Evolutionary conservation across 129 eudicot genomes (phyloP).

Genomic region (Chrysanthemum makinoi): DNA sequence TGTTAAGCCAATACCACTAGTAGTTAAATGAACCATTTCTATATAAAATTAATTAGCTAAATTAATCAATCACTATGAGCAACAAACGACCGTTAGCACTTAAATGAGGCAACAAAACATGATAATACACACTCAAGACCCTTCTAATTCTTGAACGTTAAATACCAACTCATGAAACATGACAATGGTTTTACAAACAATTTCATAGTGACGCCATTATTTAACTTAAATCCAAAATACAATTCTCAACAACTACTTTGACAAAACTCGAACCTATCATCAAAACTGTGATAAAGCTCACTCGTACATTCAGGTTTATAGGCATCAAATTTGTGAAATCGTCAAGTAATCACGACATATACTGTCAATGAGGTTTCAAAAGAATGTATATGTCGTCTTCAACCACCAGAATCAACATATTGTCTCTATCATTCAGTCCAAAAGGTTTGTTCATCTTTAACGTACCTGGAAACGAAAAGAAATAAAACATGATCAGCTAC

Average conservation of each 20-base stretch:
- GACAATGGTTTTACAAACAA: conserved; percentile 6
- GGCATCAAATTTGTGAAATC: conserved; percentile 2
- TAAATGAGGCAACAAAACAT: background rate
- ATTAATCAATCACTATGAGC: too few relatives aligned
- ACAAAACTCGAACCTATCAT: conserved; percentile 12
- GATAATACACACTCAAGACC: background rate
- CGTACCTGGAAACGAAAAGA: conserved; percentile 2
- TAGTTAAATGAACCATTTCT: too few relatives aligned
- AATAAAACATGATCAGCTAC: background rate
- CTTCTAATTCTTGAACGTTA: background rate
- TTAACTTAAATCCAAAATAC: background rate
- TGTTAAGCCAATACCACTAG: too few relatives aligned
- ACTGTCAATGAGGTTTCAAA: conserved; percentile 6
- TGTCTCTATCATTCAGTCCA: background rate
- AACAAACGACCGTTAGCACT: background rate
- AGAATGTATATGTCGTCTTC: conserved; percentile 14
- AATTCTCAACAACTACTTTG: conserved; percentile 14
- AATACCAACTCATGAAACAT: background rate
- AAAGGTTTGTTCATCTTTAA: conserved; percentile 9
- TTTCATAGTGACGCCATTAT: conserved; percentile 5
- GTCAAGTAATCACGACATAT: conserved; percentile 19
- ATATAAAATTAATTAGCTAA: too few relatives aligned
- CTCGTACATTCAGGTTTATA: background rate
- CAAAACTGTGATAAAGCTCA: conserved; percentile 24
- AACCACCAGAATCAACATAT: conserved; percentile 22